A percentile compares a stretch with the other conserved stretches of the same genome.
These are phyloP conservation scores for Xylariaceae sp. DNA, from an alignment of 2,329 filamentous ascomycete genomes.

Conservation along the genomic window DNA sequence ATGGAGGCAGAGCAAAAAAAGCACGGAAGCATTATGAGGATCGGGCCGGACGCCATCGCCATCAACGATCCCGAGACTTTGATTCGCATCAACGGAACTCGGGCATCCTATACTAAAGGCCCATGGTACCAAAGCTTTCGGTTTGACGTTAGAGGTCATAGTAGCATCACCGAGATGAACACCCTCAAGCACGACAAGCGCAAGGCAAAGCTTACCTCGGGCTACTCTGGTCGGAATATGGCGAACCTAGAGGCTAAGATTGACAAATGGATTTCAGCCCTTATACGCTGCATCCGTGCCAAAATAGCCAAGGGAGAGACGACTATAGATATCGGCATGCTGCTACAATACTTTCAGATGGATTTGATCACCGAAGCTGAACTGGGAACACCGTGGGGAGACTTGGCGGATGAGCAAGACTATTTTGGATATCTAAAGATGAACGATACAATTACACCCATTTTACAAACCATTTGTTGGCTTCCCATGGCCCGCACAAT, in stretches of 20 bases:
- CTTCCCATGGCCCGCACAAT: constrained; percentile 28
- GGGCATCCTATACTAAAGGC: constrained; percentile 35
- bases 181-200: constrained; percentile 34
- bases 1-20: constrained; percentile 29
- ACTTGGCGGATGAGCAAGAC: constrained; percentile 33
- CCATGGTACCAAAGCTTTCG: constrained; percentile 34
- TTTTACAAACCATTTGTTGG: constrained; percentile 24
- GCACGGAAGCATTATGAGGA: constrained; percentile 35
- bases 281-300: constrained; percentile 27
- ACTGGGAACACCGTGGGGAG: constrained; percentile 34
- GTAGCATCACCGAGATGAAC: constrained; percentile 31
- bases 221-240: constrained; percentile 36
- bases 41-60: constrained; percentile 36
- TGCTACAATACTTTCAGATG: constrained; percentile 36
- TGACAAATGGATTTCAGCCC: constrained; percentile 29
- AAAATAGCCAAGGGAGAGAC: constrained; percentile 23
- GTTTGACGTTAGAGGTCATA: constrained; percentile 36
- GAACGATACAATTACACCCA: constrained; percentile 23
- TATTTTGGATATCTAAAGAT: constrained; percentile 33
- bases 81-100: constrained; percentile 35
- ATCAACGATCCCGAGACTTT: constrained; percentile 35
- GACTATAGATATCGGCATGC: constrained; percentile 31
- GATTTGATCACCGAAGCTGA: constrained; percentile 34
- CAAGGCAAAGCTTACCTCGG: constrained; percentile 34
- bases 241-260: constrained; percentile 35